Evolutionary conservation across 352 stramenopile species (phyloP).

Genomic region (Globisporangium canariense): DNA sequence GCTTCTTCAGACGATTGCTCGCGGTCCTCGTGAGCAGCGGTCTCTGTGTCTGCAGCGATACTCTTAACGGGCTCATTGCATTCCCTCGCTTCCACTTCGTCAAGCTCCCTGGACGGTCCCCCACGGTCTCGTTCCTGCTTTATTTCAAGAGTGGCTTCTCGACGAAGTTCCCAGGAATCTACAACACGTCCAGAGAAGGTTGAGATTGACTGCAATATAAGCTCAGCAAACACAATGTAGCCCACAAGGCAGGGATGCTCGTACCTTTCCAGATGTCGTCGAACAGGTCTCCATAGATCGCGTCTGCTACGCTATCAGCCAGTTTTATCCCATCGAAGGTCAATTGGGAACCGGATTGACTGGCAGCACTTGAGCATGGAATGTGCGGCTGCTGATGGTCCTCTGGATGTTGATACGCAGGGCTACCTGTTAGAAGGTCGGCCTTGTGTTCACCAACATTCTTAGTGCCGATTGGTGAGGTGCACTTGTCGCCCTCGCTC

Average conservation of each 20-base stretch:
- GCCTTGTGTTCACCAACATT: neutral
- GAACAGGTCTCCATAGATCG: conserved; percentile 25
- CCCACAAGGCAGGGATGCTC: neutral
- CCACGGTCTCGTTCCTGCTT: neutral
- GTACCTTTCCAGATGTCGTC: conserved; percentile 20
- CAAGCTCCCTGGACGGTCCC: neutral
- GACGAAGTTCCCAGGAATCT: neutral
- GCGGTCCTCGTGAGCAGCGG: neutral
- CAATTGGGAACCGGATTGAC: neutral
- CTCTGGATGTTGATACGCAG: neutral
- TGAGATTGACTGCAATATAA: too few species aligned
- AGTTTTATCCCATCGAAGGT: neutral
- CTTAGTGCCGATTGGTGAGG: neutral
- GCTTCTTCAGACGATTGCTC: neutral
- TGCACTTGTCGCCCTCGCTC: neutral
- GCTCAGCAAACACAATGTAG: neutral
- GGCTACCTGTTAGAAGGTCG: neutral
- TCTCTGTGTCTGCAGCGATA: neutral
- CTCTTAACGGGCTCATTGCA: neutral
- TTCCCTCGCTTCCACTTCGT: neutral
- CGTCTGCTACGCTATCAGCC: conserved; percentile 18
- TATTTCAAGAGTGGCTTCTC: neutral
- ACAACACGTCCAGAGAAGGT: neutral
- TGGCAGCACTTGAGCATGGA: neutral
- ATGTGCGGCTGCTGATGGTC: neutral